These are phyloP conservation scores for Fusarium temperatum DNA, from an alignment of 2,329 filamentous ascomycete genomes.

Conservation along the genomic window DNA sequence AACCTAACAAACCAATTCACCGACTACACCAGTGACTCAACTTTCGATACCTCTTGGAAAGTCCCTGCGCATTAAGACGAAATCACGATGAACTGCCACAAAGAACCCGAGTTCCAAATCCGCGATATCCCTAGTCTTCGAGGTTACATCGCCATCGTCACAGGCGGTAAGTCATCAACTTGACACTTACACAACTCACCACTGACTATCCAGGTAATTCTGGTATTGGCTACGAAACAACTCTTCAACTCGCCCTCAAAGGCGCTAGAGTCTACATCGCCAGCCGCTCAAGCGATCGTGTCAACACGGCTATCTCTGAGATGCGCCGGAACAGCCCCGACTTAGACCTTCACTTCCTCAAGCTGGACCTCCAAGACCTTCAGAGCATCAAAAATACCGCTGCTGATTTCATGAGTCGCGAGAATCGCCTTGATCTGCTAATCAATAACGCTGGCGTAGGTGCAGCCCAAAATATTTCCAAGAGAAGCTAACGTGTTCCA, in stretches of 20 bases:
- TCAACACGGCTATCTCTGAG: conserved; percentile 31
- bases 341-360: conserved; percentile 36
- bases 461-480: accelerated
- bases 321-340: conserved; percentile 13
- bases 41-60: background rate
- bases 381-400: conserved; percentile 28
- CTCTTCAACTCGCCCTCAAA: conserved; percentile 29
- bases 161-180: conserved; percentile 21
- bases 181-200: accelerated
- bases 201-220: conserved; percentile 12
- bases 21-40: too few relatives aligned
- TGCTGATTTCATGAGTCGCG: conserved; percentile 22
- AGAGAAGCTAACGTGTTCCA: conserved; percentile 25
- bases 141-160: conserved; percentile 36
- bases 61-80: background rate
- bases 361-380: conserved; percentile 36
- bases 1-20: accelerated
- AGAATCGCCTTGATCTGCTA: conserved; percentile 31
- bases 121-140: conserved; percentile 32
- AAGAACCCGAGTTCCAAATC: conserved; percentile 21
- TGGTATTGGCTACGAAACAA: conserved; percentile 38
- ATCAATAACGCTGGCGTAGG: conserved; percentile 45
- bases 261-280: conserved; percentile 38
- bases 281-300: conserved; percentile 29
- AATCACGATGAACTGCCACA: conserved; percentile 14